Base-by-base conservation (phyloP, 2,329 filamentous ascomycete species). In the Daldinia sp. region DNA sequence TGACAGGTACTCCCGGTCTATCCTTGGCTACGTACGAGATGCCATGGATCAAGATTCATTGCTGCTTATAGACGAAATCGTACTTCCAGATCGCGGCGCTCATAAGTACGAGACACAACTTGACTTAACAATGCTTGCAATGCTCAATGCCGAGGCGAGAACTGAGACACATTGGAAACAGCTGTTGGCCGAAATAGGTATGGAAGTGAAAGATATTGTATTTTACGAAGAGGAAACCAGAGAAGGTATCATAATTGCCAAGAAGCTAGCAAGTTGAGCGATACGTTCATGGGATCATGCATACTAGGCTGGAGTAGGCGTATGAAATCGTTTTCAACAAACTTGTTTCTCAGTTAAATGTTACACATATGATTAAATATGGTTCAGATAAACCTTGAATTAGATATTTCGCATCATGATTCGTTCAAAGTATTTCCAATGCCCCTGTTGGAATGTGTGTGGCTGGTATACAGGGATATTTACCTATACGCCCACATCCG, bases 81-180 rank as follows among this genome's bases (percentile, higher is more conserved):
- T 68, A 6, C 39, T 66, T 2, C 62, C 65, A 3, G 59, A 65
- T 19, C 43, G 37, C 5, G 58, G 59, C 21, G 65, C 65, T 3
- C 65, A 63, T 41, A 51, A 37, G 10, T 60, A 58, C 30, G 65
- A 66, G 37, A 63, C 65, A 3, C 65, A 68, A 21, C 32, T 68
- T 2, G 65, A 68, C 29, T 34, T 68, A 37, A 37, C 56, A 7
- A 68, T 68, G 65, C 62, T 68, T 10, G 52, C 65, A 2, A 63
- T 66, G 62, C 62, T 68, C 21, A 68, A 68, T n/a, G 65, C 62
- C 1, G 65, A 66, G 32, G 62, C 62, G 5, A 57, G 62, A n/a
- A 65, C 65, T 6, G 47, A 61, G 23, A 35, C 56, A 4, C 61
- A 63, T 47, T 68, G 65, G 65, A 55, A 45, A 6, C 21, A 59